Conservation (phyloP, 2,329 filamentous ascomycete genomes). For the Curvularia lunata region DNA sequence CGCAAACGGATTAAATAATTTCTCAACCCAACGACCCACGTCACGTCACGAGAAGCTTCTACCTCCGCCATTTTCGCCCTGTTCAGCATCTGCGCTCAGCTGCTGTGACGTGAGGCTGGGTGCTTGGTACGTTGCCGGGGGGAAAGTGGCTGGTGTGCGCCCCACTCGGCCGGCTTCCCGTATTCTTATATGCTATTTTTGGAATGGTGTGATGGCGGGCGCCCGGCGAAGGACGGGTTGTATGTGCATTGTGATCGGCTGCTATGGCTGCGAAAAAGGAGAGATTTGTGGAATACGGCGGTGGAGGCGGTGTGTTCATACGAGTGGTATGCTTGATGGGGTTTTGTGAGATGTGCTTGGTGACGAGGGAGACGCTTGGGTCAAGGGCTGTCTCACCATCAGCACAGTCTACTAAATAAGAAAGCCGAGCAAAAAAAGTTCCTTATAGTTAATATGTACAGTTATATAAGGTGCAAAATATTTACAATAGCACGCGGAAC, state of each 20-base stretch:
- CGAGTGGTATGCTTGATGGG: too few relatives aligned
- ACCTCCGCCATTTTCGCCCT: too few relatives aligned
- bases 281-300: background rate
- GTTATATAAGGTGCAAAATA: background rate
- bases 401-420: background rate
- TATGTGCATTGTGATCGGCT: background rate
- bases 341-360: background rate
- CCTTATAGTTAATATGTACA: background rate
- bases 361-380: background rate
- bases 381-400: background rate
- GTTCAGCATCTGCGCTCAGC: too few relatives aligned
- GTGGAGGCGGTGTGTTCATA: background rate
- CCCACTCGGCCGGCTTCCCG: too few relatives aligned
- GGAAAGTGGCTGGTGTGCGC: too few relatives aligned
- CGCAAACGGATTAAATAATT: too few relatives aligned
- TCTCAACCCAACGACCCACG: too few relatives aligned
- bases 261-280: background rate
- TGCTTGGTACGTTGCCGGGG: too few relatives aligned
- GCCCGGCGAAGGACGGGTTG: background rate
- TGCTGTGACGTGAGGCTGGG: too few relatives aligned
- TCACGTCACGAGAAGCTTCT: too few relatives aligned
- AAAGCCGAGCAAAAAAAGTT: background rate
- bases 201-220: slow-evolving; percentile 16
- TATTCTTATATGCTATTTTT: slow-evolving; percentile 21
- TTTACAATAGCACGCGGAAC: slow-evolving; percentile 4